Base-by-base conservation (phyloP, 2,329 filamentous ascomycete species). In the Calonectria pseudoturangicola region DNA sequence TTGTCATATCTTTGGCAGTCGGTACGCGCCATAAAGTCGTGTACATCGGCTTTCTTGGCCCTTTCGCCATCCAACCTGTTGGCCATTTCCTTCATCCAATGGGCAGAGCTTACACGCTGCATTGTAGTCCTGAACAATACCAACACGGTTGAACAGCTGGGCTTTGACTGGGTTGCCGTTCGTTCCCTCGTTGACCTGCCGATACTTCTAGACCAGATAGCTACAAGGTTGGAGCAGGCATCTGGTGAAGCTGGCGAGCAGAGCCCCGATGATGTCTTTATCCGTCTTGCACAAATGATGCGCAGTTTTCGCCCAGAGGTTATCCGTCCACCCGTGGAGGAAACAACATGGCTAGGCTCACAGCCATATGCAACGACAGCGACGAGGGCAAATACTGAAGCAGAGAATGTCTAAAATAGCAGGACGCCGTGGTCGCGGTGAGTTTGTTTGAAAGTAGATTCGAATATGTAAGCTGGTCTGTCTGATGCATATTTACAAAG, bases 1-100 rank as follows among this genome's bases (percentile, higher is more conserved):
- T 28, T 25, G 33, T 62, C 56, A 4, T 62, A 43, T n/a, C 36
- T 39, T 18, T 62, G 56, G 56, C 36, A 62, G 18, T 28, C 56
- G 15, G 21, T 43, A 13, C 21, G n/a, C 33, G 56, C 56, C 25
- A 43, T 62, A 13, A n/a, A 43, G 12, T 36, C 36, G 7, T 62
- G 56, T 10, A 62, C 36, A 41, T 62, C 56, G 3, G 21, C 36
- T 4, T 62, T 39, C 18, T 7, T 62, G 6, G 16, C 21, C 21
- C 21, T 8, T 7, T 3, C 15, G 5, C 12, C 39, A n/a, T 28
- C 21, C n/a, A 10, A 25, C n/a, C 21, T 28, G 1, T 27, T 10
- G 21, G 36, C 18, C 4, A 18, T 43, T 12, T 62, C 56, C 2
- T 43, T 43, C 12, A 16, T 62, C 4, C 36, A 62, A 13, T 62